Evolutionary conservation across 139 green algal genomes (phyloP).

Genomic region (Chlamydomonas sphaeroides): DNA sequence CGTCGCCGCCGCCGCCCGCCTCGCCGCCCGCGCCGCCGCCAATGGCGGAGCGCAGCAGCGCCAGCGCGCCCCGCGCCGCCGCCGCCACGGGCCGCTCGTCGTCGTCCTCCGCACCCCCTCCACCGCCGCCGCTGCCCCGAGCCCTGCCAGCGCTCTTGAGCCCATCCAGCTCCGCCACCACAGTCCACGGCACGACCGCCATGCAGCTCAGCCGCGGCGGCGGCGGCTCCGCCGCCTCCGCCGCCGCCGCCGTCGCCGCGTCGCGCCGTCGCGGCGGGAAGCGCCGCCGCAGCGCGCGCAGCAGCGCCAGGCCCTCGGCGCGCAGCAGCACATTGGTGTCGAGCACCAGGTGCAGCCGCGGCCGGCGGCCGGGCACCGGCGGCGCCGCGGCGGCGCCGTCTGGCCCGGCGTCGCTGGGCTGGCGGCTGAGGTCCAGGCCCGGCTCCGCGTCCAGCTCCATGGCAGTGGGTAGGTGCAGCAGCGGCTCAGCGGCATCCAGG

Average conservation of each 20-base stretch:
- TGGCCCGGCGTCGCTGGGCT: too few relatives aligned
- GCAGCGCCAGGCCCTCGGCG: not conserved
- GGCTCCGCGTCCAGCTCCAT: not conserved
- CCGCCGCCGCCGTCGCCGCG: not conserved
- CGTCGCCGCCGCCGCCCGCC: not conserved
- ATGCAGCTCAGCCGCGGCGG: not conserved
- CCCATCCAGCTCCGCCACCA: slow-evolving; percentile 37
- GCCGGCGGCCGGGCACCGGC: not conserved
- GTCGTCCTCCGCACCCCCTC: not conserved
- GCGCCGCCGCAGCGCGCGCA: not conserved
- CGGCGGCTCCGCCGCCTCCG: not conserved
- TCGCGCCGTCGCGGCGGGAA: not conserved
- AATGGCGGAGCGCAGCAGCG: not conserved
- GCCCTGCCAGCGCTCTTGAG: not conserved
- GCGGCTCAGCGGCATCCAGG: not conserved
- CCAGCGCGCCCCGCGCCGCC: slow-evolving; percentile 8
- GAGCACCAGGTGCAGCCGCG: slow-evolving; percentile 18
- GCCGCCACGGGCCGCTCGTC: slow-evolving; percentile 6
- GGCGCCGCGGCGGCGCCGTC: not conserved
- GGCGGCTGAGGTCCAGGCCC: not conserved
- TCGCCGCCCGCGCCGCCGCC: too few relatives aligned
- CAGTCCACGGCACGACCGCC: slow-evolving; percentile 26
- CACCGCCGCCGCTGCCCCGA: not conserved
- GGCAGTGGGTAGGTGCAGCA: slow-evolving; percentile 20
- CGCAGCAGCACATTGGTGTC: slow-evolving; percentile 38